Evolutionary conservation across 1,284 basidiomycete species (phyloP), one percentile per base, ranked within the genome.

Genomic region (Neonothopanus nambi): DNA sequence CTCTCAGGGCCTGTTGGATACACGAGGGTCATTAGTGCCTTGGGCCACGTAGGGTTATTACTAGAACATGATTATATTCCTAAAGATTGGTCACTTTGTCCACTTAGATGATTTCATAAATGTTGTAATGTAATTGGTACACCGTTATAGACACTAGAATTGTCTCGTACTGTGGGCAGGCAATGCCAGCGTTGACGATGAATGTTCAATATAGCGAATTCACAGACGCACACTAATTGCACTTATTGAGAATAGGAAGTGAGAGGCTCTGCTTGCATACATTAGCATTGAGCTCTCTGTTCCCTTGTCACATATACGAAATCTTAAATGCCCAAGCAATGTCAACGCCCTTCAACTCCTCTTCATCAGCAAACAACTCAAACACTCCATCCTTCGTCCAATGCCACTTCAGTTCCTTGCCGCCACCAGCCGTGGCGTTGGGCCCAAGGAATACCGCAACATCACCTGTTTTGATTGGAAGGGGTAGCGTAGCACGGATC

Each of bases 391-490:
- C 33, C 18, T 40, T 36, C 20, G 36, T 50, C 55, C 51, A 57
- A 3, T 33, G 15, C 55, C 55, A 57, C 5, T 33, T 26, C 26
- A 53, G 35, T 30, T 30, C 41, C 18, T 44, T 26, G 3, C 28
- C 18, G 1, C 8, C 21, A 3, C 28, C 43, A 20, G 35, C n/a
- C 13, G 30, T 33, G 9, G 30, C 9, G 2, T 33, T 33, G 13
- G 30, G 4, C 12, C 65, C 68, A 17, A 75, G 61, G 15, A 73
- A 56, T 3, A 52, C 53, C 11, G 71, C 61, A 5, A 40, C 56
- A 56, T 75, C 73, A 11, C 65, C 62, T 6, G 52, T 24, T 8
- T 67, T 59, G 24, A 74, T 52, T 1, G 71, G 72, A 1, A 73
- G 58, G 5, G 64, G 63, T 6, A 64, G 58, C 2, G 54, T 59